Percentiles rank a stretch among this genome's conserved stretches.
Conservation (phyloP, 495 filamentous ascomycete species). For the Penicillium longicatenatum region DNA sequence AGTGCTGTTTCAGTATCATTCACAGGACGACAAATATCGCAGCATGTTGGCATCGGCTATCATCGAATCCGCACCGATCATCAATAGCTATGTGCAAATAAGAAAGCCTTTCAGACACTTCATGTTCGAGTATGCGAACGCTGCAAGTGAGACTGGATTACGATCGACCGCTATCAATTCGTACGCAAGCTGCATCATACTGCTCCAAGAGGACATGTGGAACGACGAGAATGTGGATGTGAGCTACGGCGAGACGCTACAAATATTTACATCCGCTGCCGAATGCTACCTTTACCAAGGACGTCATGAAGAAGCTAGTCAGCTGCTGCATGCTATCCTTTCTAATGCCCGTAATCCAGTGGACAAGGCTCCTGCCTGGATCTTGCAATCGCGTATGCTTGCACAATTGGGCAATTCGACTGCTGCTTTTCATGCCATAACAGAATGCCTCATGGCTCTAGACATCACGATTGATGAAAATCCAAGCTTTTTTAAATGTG, state of each 20-base stretch:
- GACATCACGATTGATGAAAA: constrained; percentile 3
- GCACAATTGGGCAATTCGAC: constrained; percentile 9
- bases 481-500: constrained; percentile 5
- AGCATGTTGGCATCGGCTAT: constrained; percentile 9
- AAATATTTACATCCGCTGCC: constrained; percentile 7
- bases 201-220: constrained; percentile 9
- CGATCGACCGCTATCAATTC: constrained; percentile 9
- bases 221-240: constrained; percentile 2
- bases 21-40: constrained; percentile 11
- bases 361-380: constrained; percentile 12
- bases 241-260: constrained; percentile 8
- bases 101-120: not conserved
- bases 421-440: constrained; percentile 8
- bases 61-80: constrained; percentile 6
- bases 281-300: constrained; percentile 2
- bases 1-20: constrained; percentile 5
- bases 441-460: not conserved
- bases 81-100: not conserved
- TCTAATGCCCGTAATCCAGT: constrained; percentile 12
- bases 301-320: constrained; percentile 5
- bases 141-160: constrained; percentile 11
- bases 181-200: constrained; percentile 4
- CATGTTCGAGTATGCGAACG: constrained; percentile 1
- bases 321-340: constrained; percentile 4
- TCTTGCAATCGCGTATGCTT: constrained; percentile 13